These are phyloP conservation scores for Litchi chinensis DNA, from an alignment of 345 rosid species.

Conservation along the genomic window DNA sequence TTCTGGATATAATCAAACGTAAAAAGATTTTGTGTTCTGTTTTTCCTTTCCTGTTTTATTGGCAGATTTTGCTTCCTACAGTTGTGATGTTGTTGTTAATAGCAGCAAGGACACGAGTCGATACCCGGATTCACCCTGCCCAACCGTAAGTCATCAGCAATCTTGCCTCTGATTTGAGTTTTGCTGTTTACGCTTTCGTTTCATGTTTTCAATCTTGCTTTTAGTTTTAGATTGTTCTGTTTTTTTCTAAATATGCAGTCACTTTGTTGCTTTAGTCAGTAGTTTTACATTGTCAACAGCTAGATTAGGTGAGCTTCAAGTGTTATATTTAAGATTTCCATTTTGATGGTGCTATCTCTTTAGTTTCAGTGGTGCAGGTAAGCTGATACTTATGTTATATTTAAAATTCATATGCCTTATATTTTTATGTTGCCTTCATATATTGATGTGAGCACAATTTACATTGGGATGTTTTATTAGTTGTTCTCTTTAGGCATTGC, in stretches of 20 bases:
- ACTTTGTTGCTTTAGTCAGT: neutral
- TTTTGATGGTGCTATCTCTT: too few species aligned
- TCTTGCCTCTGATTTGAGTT: neutral
- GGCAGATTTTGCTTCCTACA: conserved; percentile 88
- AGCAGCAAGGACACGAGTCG: conserved; percentile 78
- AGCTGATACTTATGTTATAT: too few species aligned
- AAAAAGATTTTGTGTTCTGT: too few species aligned
- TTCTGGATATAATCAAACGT: too few species aligned
- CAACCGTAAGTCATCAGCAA: conserved; percentile 60
- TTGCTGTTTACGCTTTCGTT: neutral
- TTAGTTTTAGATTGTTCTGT: neutral
- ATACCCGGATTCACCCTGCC: conserved; percentile 78
- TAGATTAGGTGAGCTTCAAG: too few species aligned
- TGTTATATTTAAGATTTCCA: too few species aligned
- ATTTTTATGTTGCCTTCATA: too few species aligned
- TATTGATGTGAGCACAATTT: too few species aligned
- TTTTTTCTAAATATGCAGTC: neutral
- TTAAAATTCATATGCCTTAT: too few species aligned
- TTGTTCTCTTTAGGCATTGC: too few species aligned
- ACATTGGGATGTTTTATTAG: too few species aligned
- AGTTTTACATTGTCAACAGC: neutral
- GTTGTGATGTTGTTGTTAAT: conserved; percentile 76
- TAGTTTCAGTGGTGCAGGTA: too few species aligned
- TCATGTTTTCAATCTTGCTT: neutral
- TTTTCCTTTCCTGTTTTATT: neutral